phyloP scores from a whole-genome alignment of 2,329 filamentous ascomycete species.

The Chrysosporium queenslandicum region DNA sequence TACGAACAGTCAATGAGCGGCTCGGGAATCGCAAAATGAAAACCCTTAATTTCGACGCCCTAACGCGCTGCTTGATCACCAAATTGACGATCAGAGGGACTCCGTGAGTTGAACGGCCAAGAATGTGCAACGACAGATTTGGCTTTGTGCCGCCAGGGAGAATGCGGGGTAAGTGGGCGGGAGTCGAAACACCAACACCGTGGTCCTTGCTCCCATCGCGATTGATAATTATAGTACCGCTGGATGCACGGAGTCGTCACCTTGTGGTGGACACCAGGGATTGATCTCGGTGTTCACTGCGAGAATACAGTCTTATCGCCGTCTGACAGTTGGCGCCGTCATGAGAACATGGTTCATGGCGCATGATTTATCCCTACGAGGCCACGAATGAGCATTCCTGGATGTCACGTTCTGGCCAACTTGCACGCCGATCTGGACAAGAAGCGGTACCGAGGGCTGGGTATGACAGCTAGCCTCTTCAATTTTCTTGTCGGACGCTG shows the following conservation, averaged over 20 bases:
- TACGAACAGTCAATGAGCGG: too few species aligned
- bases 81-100: too few species aligned
- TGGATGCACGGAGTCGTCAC: not conserved
- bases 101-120: too few species aligned
- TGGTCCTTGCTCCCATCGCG: not conserved
- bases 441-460: not conserved
- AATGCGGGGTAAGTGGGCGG: not conserved
- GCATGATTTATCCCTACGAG: slow-evolving; percentile 9
- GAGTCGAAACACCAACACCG: not conserved
- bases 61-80: too few species aligned
- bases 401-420: slow-evolving; percentile 2
- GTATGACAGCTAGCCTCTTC: slow-evolving; percentile 4
- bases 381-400: slow-evolving; percentile 2
- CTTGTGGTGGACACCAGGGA: not conserved
- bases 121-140: not conserved
- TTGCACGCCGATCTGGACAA: not conserved
- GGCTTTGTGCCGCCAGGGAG: not conserved
- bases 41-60: too few species aligned
- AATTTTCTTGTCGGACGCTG: not conserved
- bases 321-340: not conserved
- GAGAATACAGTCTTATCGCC: not conserved
- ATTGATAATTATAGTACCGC: not conserved
- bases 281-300: not conserved
- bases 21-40: too few species aligned
- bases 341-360: slow-evolving; percentile 2